phyloP scores from a whole-genome alignment of 2,329 filamentous ascomycete species.

The Hirsutella rhossiliensis region DNA sequence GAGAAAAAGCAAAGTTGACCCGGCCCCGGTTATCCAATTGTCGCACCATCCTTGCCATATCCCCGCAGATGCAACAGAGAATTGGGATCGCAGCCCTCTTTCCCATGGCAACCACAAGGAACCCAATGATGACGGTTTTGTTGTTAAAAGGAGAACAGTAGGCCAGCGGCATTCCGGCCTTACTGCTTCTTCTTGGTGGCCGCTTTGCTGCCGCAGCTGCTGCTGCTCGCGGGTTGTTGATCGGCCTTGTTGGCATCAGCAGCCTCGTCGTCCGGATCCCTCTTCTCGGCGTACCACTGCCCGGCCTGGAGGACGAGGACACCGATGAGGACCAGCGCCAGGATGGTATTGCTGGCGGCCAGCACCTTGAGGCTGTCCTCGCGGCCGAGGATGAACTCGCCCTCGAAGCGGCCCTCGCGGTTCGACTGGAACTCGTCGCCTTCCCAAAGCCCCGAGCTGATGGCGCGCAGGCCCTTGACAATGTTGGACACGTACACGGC shows the following conservation, averaged over 20 bases:
- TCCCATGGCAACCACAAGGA: no score
- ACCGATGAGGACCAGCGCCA: slow-evolving; percentile 83
- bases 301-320: slow-evolving; percentile 89
- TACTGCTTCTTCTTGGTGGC: slow-evolving; percentile 25
- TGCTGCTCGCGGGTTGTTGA: no score
- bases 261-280: slow-evolving; percentile 70
- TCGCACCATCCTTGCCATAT: no score
- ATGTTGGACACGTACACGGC: slow-evolving; percentile 95
- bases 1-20: no score
- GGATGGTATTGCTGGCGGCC: slow-evolving; percentile 88
- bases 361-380: slow-evolving; percentile 88
- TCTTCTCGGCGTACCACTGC: slow-evolving; percentile 96
- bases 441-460: slow-evolving; percentile 57
- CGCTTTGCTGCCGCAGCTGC: slow-evolving; percentile 9
- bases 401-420: slow-evolving; percentile 30
- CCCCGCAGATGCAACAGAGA: no score
- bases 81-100: no score
- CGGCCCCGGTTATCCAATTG: no score
- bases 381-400: slow-evolving; percentile 59
- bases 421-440: slow-evolving; percentile 26
- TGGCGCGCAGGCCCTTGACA: slow-evolving; percentile 81
- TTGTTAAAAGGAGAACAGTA: no score
- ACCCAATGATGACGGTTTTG: no score
- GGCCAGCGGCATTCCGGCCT: neutral
- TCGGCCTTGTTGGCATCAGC: slow-evolving; percentile 51